Conservation (phyloP, 495 filamentous ascomycete genomes). For the Penicillium alfredii region DNA sequence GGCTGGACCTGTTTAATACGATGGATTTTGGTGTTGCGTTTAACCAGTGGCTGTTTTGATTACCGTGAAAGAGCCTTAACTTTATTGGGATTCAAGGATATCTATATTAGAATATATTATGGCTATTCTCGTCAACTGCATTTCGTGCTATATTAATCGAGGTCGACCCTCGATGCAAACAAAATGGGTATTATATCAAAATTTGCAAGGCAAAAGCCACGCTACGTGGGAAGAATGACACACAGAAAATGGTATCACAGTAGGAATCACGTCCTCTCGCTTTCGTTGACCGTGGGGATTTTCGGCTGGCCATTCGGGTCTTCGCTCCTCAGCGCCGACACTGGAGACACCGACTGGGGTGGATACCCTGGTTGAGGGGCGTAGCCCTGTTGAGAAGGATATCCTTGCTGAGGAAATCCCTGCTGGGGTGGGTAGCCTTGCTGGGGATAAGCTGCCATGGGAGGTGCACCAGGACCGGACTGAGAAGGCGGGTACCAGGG, state of each 20-base stretch:
- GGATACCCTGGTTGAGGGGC: not conserved
- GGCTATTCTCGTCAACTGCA: not conserved
- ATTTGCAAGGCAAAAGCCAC: too few species aligned
- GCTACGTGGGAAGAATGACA: too few species aligned
- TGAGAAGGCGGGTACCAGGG: slow-evolving; percentile 1
- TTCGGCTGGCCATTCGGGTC: slow-evolving; percentile 7
- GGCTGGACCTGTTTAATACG: slow-evolving; percentile 20
- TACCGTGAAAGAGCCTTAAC: too few species aligned
- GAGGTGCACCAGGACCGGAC: too few species aligned
- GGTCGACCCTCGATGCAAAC: too few species aligned
- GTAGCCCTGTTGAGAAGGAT: slow-evolving; percentile 1
- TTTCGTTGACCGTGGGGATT: slow-evolving; percentile 5
- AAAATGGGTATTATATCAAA: too few species aligned
- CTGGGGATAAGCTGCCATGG: slow-evolving; percentile 3
- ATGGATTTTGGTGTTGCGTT: slow-evolving; percentile 24
- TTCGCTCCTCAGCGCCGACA: slow-evolving; percentile 6
- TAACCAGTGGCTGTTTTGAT: slow-evolving; percentile 31
- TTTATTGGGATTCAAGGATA: not conserved
- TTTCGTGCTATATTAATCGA: not conserved
- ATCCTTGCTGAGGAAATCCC: slow-evolving; percentile 1
- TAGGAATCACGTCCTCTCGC: not conserved
- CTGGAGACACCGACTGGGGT: too few species aligned
- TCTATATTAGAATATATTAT: not conserved
- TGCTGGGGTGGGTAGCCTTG: too few species aligned
- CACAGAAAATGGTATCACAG: not conserved